These are phyloP conservation scores for Dactylonectria estremocensis DNA, from an alignment of 2,329 filamentous ascomycete species.

Conservation along the genomic window DNA sequence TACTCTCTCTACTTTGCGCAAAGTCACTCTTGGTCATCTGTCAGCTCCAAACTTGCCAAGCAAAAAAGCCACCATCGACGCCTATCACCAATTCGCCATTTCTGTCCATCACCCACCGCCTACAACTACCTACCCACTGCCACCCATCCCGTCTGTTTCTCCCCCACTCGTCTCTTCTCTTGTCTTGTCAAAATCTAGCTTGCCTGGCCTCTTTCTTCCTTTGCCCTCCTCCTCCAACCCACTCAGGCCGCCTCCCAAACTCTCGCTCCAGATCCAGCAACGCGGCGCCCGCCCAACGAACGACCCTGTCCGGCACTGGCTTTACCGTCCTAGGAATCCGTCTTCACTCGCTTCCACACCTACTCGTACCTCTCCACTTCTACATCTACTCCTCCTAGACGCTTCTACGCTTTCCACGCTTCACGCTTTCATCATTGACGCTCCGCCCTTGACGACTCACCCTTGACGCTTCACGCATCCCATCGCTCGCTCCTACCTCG, in stretches of 20 bases:
- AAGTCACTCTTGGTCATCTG: too few species aligned
- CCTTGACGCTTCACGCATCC: not conserved
- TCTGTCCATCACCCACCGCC: not conserved
- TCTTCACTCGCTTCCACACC: not conserved
- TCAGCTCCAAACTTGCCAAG: too few species aligned
- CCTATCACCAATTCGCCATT: too few species aligned
- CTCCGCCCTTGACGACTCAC: too few species aligned
- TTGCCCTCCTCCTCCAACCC: not conserved
- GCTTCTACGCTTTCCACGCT: too few species aligned
- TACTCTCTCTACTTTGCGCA: too few species aligned
- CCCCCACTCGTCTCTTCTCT: not conserved
- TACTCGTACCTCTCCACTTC: not conserved
- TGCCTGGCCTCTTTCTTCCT: conserved; percentile 3
- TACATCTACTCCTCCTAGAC: not conserved
- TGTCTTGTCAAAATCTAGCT: conserved; percentile 14
- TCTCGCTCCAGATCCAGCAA: conserved; percentile 15
- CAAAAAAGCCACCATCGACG: conserved; percentile 25
- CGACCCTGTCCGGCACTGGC: conserved; percentile 22
- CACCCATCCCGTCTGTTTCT: not conserved
- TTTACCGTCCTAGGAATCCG: conserved; percentile 19
- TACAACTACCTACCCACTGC: not conserved
- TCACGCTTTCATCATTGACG: too few species aligned
- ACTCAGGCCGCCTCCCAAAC: not conserved
- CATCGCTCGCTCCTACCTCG: too few species aligned
- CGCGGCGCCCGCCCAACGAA: conserved; percentile 33